These are phyloP conservation scores for Silene latifolia DNA, from an alignment of 148 eudicot genomes.

Conservation along the genomic window DNA sequence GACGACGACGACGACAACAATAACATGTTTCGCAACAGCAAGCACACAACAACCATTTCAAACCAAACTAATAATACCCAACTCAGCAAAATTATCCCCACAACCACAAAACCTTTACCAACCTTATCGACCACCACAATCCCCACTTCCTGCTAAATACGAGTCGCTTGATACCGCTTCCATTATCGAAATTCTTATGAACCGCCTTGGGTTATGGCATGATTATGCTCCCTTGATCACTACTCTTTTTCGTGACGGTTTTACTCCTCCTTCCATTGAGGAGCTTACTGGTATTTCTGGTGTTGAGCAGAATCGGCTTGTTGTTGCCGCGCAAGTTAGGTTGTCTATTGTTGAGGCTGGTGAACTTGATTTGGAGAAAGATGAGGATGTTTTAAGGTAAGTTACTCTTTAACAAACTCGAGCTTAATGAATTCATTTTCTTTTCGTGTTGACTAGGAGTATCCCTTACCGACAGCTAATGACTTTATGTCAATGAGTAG, in stretches of 20 bases:
- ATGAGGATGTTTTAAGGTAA: slow-evolving; percentile 13
- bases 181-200: slow-evolving; percentile 55
- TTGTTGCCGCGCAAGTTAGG: slow-evolving; percentile 75
- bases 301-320: slow-evolving; percentile 65
- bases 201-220: slow-evolving; percentile 71
- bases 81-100: slow-evolving; percentile 13
- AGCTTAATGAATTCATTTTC: too few relatives aligned
- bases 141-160: slow-evolving; percentile 58
- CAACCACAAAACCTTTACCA: slow-evolving; percentile 61
- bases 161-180: slow-evolving; percentile 48
- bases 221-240: slow-evolving; percentile 78
- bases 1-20: slow-evolving; percentile 12
- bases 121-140: slow-evolving; percentile 69
- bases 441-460: too few relatives aligned
- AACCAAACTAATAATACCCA: slow-evolving; percentile 23
- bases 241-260: slow-evolving; percentile 57
- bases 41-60: slow-evolving; percentile 18
- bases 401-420: too few relatives aligned
- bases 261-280: slow-evolving; percentile 54
- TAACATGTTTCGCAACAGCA: slow-evolving; percentile 8
- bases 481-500: too few relatives aligned
- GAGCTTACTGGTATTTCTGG: slow-evolving; percentile 76
- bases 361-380: slow-evolving; percentile 28
- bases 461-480: too few relatives aligned
- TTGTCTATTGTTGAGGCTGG: slow-evolving; percentile 41